Base-by-base conservation (phyloP, 192 early-diverging fungal species). In the Coemansia sp. region DNA sequence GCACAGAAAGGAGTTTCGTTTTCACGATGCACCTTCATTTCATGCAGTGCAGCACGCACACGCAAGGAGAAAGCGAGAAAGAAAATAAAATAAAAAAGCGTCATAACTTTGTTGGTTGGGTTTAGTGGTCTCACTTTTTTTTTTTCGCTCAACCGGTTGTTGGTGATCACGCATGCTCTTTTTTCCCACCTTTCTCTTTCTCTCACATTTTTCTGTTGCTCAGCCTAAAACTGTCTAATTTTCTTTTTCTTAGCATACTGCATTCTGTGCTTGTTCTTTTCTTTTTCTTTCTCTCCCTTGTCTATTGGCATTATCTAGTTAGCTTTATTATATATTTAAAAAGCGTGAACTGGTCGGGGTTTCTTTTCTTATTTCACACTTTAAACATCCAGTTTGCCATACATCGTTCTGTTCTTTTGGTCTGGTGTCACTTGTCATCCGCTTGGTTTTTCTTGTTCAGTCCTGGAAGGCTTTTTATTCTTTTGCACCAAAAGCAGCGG, bases 21-120 rank as follows among this genome's bases (percentile, higher is more conserved):
- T 62, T 46, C 41, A 18, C 3, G 57, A 59, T 59, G 57, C 36
- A 37, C 57, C 36, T 59, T 59, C 57, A 59, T 59, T 41, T 13
- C 39, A 10, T 7, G 5, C 9, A 11, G 57, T 59, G 57, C 57
- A 59, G 32, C 5, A 61, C 19, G 19, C 45, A 22, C 47, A n/a
- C 18, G 12, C 9, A 21, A 64, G 8, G 26, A 47, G 47, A 64
- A 51, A 39, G 39, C 32, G 48, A 58, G 40, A 39, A 55, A 52
- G 37, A 63, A n/a, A 37, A 18, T 18, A 45, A 49, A 49, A 49
- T 19, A 8, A 54, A 26, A 26, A 26, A 54, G 19, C 4, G n/a
- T 49, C n/a, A 8, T 8, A 49, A 18, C 48, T 49, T 49, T 26
- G 26, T 26, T 26, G 26, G 26, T 26, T 26, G 26, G 26, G 26